Evolutionary conservation across 2,329 filamentous ascomycete genomes (phyloP).

Genomic region (Colletotrichum sp.): DNA sequence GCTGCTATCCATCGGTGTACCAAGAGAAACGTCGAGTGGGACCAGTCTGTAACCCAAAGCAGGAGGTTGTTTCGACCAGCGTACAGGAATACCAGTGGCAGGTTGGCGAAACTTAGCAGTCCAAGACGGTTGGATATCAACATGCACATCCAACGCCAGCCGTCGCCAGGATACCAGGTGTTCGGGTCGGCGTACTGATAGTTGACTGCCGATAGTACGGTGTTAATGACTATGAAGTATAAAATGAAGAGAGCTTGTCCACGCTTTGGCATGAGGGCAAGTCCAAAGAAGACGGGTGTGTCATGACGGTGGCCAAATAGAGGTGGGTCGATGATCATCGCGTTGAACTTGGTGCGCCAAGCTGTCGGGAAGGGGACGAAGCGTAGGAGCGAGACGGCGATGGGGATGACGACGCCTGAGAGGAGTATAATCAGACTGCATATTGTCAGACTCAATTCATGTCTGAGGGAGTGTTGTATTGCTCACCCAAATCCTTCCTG

Average conservation of each 20-base stretch:
- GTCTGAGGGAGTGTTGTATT: constrained; percentile 46
- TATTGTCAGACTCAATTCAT: not conserved
- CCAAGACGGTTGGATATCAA: constrained; percentile 38
- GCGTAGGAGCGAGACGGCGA: constrained; percentile 32
- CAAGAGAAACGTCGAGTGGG: constrained; percentile 37
- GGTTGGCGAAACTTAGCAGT: constrained; percentile 36
- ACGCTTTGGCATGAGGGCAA: constrained; percentile 39
- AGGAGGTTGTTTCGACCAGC: constrained; percentile 39
- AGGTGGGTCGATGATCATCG: constrained; percentile 32
- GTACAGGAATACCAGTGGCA: constrained; percentile 36
- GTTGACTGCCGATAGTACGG: constrained; percentile 33
- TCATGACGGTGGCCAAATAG: constrained; percentile 28
- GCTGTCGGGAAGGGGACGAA: constrained; percentile 27
- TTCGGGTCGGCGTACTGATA: constrained; percentile 32
- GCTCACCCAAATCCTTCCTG: not conserved
- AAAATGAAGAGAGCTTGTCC: constrained; percentile 50
- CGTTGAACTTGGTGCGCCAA: constrained; percentile 24
- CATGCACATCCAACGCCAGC: constrained; percentile 30
- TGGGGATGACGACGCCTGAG: constrained; percentile 27
- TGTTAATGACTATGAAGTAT: constrained; percentile 41
- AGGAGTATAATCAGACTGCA: constrained; percentile 29
- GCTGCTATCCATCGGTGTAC: constrained; percentile 40
- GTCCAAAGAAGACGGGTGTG: constrained; percentile 14
- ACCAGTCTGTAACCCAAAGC: constrained; percentile 40
- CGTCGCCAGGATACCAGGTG: not conserved